phyloP scores from a whole-genome alignment of 2,329 filamentous ascomycete species.

The Leptodontidium sp. region DNA sequence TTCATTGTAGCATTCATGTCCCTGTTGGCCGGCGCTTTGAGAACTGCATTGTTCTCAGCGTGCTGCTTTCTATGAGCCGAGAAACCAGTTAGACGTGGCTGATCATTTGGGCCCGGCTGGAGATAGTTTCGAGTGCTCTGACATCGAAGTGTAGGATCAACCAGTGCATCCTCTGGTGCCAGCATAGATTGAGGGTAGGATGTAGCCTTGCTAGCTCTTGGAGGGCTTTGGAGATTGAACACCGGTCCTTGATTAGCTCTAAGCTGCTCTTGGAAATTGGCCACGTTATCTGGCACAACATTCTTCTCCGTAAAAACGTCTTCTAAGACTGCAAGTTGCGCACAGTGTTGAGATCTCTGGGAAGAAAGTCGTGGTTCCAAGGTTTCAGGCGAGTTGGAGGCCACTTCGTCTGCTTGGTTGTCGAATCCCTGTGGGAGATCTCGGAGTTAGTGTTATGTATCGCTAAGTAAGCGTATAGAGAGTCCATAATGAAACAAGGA shows the following conservation, averaged over 20 bases:
- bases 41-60: background rate
- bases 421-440: background rate
- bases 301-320: background rate
- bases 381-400: background rate
- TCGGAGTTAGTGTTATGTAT: background rate
- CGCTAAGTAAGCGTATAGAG: background rate
- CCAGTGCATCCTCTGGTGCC: background rate
- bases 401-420: background rate
- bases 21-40: background rate
- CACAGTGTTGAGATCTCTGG: background rate
- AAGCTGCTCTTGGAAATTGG: background rate
- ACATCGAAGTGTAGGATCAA: background rate
- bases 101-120: background rate
- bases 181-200: background rate
- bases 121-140: background rate
- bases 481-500: no score
- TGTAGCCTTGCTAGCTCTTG: background rate
- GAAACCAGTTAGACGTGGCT: background rate
- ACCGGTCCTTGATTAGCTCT: background rate
- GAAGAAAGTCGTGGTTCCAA: no score
- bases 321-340: background rate
- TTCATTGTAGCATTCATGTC: no score
- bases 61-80: background rate
- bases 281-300: background rate
- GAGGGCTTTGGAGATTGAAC: constrained; percentile 2